These are phyloP conservation scores for Sonneratia alba DNA, from an alignment of 345 rosid species.

Conservation along the genomic window DNA sequence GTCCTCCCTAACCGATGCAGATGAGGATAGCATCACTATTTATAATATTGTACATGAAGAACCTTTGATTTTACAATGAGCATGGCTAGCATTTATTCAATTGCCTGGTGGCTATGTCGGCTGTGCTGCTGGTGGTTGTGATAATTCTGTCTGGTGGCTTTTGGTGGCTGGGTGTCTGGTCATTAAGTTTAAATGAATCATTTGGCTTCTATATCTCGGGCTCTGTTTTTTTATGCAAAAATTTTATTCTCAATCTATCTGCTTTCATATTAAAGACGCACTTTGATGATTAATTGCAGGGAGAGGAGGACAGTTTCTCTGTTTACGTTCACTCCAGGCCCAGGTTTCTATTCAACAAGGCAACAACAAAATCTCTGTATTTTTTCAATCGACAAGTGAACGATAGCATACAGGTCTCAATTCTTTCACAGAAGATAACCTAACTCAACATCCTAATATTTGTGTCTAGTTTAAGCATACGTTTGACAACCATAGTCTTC, in stretches of 20 bases:
- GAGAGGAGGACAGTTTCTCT: constrained; percentile 62
- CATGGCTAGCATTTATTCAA: too few relatives aligned
- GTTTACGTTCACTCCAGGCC: constrained; percentile 92
- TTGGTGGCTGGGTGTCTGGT: too few relatives aligned
- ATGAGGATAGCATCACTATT: too few relatives aligned
- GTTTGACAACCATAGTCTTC: background rate
- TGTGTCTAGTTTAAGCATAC: background rate
- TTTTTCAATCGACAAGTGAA: constrained; percentile 79
- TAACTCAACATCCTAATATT: background rate
- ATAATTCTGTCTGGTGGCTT: too few relatives aligned
- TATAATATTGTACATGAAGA: too few relatives aligned
- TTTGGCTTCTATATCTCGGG: background rate
- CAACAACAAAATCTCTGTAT: constrained; percentile 61
- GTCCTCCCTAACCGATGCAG: too few relatives aligned
- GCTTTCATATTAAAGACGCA: background rate
- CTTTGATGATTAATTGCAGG: constrained; percentile 35
- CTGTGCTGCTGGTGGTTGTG: too few relatives aligned
- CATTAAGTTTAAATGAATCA: background rate
- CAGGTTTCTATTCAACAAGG: constrained; percentile 72
- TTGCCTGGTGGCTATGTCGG: too few relatives aligned
- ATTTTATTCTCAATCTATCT: background rate
- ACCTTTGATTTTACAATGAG: too few relatives aligned
- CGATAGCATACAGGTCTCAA: constrained; percentile 71
- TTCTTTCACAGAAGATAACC: background rate
- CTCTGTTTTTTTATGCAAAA: too few relatives aligned